Evolutionary conservation across 306 rosid genomes (phyloP).

Genomic region (Bauhinia variegata): DNA sequence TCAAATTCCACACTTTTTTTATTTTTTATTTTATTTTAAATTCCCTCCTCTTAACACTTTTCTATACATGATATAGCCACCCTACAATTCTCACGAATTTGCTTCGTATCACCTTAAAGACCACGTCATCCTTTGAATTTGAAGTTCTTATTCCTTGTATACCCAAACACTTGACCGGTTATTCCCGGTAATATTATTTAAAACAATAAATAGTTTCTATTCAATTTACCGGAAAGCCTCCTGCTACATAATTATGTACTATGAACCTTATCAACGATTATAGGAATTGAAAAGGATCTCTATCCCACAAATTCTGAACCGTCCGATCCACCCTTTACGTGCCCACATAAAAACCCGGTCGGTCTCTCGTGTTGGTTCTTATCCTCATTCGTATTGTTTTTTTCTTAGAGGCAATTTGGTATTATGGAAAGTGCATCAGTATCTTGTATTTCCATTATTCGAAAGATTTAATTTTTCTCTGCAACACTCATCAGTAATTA

Average conservation of each 20-base stretch:
- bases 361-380: neutral
- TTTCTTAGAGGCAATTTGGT: conserved; percentile 17
- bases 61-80: too few species aligned
- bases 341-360: conserved; percentile 31
- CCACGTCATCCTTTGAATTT: conserved; percentile 39
- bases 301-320: conserved; percentile 35
- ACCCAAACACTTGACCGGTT: conserved; percentile 31
- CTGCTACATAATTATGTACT: neutral
- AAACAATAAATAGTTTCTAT: too few species aligned
- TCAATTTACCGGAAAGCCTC: too few species aligned
- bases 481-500: conserved; percentile 35
- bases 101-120: conserved; percentile 30
- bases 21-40: too few species aligned
- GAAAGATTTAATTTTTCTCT: conserved; percentile 43
- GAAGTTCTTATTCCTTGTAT: conserved; percentile 29
- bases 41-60: too few species aligned
- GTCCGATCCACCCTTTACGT: conserved; percentile 24
- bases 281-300: neutral
- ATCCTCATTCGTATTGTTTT: conserved; percentile 37
- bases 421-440: conserved; percentile 44
- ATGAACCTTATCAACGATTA: neutral
- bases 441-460: conserved; percentile 37
- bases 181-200: conserved; percentile 18
- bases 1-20: too few species aligned
- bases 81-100: too few species aligned